Percentiles rank a stretch among this genome's conserved stretches.
Conservation (phyloP, 176 grass and related monocot species). For the Panicum miliaceum region DNA sequence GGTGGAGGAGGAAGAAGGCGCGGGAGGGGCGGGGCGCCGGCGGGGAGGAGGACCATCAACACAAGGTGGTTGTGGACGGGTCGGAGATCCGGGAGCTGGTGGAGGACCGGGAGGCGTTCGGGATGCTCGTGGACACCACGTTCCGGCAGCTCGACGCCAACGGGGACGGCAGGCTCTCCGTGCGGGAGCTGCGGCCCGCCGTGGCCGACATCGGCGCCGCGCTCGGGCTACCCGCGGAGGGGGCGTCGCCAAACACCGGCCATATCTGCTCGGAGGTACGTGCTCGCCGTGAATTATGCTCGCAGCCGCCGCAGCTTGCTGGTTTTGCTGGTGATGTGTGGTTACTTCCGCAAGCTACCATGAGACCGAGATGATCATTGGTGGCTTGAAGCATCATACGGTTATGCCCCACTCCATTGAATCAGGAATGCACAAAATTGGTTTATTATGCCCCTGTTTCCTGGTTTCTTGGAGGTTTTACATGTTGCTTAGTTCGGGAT, state of each 20-base stretch:
- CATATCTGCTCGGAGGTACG: slow-evolving; percentile 81
- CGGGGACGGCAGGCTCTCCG: slow-evolving; percentile 60
- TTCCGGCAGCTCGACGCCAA: slow-evolving; percentile 70
- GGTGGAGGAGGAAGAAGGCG: slow-evolving; percentile 47
- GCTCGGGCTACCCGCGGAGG: slow-evolving; percentile 64
- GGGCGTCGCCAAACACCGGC: slow-evolving; percentile 53
- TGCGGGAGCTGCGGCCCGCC: slow-evolving; percentile 70
- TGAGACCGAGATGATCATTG: neutral
- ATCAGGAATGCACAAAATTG: neutral
- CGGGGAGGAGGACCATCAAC: neutral
- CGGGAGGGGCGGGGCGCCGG: slow-evolving; percentile 8
- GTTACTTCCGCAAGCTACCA: neutral
- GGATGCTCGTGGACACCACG: slow-evolving; percentile 67
- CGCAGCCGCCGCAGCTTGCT: neutral
- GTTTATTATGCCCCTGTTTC: neutral
- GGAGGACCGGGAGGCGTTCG: slow-evolving; percentile 81
- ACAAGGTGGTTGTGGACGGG: slow-evolving; percentile 73
- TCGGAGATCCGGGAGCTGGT: slow-evolving; percentile 77
- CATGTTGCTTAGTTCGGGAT: neutral
- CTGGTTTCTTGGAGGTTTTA: neutral
- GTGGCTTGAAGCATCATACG: neutral
- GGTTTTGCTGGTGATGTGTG: neutral
- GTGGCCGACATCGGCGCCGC: slow-evolving; percentile 71
- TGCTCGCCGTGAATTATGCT: neutral
- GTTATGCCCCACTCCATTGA: neutral